Evolutionary conservation across 164 flowering plant species (phyloP).

Genomic region (Hamamelis virginiana): DNA sequence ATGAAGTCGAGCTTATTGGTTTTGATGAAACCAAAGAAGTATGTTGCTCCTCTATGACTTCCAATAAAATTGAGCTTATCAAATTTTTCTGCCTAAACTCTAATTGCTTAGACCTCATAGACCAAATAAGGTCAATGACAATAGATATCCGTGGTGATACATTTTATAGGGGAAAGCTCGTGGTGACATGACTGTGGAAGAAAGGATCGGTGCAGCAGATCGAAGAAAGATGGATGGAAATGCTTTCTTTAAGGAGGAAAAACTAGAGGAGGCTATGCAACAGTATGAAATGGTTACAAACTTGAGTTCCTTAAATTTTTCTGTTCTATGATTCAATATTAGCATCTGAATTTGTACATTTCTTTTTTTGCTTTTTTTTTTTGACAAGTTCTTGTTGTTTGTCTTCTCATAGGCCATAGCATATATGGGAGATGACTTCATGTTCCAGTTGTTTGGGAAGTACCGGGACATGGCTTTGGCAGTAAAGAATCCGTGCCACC

Average conservation of each 20-base stretch:
- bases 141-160: background rate
- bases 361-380: conserved; percentile 1
- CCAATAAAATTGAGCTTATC: background rate
- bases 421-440: conserved; percentile 96
- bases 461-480: conserved; percentile 92
- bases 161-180: conserved; percentile 80
- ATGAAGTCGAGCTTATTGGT: conserved; percentile 96
- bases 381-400: conserved; percentile 6
- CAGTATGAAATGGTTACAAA: conserved; percentile 93
- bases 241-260: conserved; percentile 78
- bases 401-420: conserved; percentile 74
- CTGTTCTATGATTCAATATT: background rate
- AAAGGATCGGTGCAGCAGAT: conserved; percentile 91
- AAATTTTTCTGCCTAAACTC: background rate
- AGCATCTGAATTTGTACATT: background rate
- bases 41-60: conserved; percentile 24
- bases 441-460: conserved; percentile 95
- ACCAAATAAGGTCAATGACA: conserved; percentile 2
- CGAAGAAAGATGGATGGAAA: conserved; percentile 93
- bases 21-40: conserved; percentile 96
- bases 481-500: conserved; percentile 96
- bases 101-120: background rate
- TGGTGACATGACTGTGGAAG: conserved; percentile 95
- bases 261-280: conserved; percentile 96
- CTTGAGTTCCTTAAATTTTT: conserved; percentile 12